phyloP scores from a whole-genome alignment of 2,329 filamentous ascomycete genomes.

The Stemphylium lycopersici region DNA sequence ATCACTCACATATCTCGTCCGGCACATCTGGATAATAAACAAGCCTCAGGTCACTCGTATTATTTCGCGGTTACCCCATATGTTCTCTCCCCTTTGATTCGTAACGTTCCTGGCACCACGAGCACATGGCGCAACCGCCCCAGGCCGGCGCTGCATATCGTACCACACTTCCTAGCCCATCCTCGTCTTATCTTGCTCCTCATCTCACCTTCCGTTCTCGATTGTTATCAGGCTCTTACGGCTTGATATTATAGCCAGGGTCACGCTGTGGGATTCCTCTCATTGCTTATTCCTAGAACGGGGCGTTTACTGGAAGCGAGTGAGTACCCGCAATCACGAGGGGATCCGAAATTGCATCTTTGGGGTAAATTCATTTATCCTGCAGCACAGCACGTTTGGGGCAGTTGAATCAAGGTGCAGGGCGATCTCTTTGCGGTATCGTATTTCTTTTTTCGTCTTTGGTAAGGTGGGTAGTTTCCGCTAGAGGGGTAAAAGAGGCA shows the following conservation, averaged over 20 bases:
- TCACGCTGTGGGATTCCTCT: neutral
- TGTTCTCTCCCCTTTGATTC: conserved; percentile 17
- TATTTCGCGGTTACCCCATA: neutral
- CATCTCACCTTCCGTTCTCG: neutral
- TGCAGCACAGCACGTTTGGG: neutral
- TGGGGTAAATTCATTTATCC: conserved; percentile 2
- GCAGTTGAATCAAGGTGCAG: neutral
- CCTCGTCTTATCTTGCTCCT: neutral
- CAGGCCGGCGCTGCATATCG: conserved; percentile 15
- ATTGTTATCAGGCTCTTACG: neutral
- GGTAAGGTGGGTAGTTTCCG: too few species aligned
- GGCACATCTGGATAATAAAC: conserved; percentile 7
- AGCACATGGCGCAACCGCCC: conserved; percentile 16
- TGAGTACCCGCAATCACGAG: neutral
- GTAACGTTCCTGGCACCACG: conserved; percentile 18
- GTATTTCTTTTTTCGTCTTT: neutral
- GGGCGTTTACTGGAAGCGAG: neutral
- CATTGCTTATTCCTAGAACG: neutral
- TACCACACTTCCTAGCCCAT: neutral
- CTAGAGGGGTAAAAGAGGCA: too few species aligned
- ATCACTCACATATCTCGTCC: conserved; percentile 1
- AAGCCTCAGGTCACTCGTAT: neutral
- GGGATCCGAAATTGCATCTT: conserved; percentile 11
- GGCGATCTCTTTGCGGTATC: neutral
- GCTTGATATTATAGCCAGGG: conserved; percentile 5